A percentile compares a stretch with the other conserved stretches of the same genome.
Conservation (phyloP, 495 filamentous ascomycete genomes). For the Cercophora scortea region DNA sequence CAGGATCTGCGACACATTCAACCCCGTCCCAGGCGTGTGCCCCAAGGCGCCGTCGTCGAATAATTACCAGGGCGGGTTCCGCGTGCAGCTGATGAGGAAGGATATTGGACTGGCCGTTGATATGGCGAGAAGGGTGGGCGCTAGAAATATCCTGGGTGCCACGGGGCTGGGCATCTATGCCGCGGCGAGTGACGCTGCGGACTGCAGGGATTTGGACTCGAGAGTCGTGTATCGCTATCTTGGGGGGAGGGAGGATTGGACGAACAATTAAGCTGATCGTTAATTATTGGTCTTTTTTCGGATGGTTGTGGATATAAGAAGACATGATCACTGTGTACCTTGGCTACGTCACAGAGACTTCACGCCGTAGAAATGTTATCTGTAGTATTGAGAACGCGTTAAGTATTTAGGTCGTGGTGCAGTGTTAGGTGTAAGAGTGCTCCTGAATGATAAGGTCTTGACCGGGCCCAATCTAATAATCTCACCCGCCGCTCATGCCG, state of each 20-base stretch:
- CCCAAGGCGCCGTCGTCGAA: slow-evolving; percentile 38
- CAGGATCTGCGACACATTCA: slow-evolving; percentile 40
- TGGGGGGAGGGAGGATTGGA: slow-evolving; percentile 43
- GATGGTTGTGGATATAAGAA: too few relatives aligned
- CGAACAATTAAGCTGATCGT: too few relatives aligned
- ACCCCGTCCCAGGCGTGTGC: slow-evolving; percentile 44
- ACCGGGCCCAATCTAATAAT: too few relatives aligned
- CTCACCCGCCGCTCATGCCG: too few relatives aligned
- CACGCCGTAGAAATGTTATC: too few relatives aligned
- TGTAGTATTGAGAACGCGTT: too few relatives aligned
- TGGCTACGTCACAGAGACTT: too few relatives aligned
- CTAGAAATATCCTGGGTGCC: slow-evolving; percentile 33
- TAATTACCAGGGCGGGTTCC: slow-evolving; percentile 44
- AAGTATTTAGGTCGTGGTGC: too few relatives aligned
- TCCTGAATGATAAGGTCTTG: too few relatives aligned
- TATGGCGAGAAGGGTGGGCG: slow-evolving; percentile 36
- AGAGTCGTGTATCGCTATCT: slow-evolving; percentile 47
- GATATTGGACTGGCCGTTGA: slow-evolving; percentile 44
- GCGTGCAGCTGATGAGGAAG: slow-evolving; percentile 47
- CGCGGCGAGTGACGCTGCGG: slow-evolving; percentile 32
- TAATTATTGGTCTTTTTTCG: too few relatives aligned
- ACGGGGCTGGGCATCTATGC: slow-evolving; percentile 38
- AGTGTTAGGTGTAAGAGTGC: too few relatives aligned
- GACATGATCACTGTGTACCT: too few relatives aligned
- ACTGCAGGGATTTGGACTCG: slow-evolving; percentile 42